Base-by-base conservation (phyloP, 805 yeast species). In the Saturnispora sekii region DNA sequence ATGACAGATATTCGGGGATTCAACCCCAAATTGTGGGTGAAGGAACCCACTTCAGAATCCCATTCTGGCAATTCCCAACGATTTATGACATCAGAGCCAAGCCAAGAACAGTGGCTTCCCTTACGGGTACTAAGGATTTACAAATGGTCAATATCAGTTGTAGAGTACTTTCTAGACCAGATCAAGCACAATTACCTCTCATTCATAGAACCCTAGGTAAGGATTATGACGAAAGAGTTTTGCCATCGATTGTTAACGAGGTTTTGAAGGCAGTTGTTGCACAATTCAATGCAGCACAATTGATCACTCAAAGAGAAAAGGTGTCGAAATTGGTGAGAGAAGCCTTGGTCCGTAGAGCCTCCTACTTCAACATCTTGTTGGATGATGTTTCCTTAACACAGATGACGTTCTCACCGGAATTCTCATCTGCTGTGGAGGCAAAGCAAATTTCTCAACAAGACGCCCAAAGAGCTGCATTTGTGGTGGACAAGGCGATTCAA, bases 141-240 rank as follows among this genome's bases (percentile, higher is more conserved):
- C 98, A 93, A 70, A 93, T 93, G 98, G 98, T 93, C 41, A 93
- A 88, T 65, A 90, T 93, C 60, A 90, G 97, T n/a, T 93, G 98
- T 66, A 82, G 98, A 70, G 98, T 93, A 21, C 75, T 93, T 56
- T 83, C 94, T 45, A 81, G 89, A 63, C 98, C 98, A 0, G 82
- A 84, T 46, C 74, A 87, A 28, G 64, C 66, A 43, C 78, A 87
- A 43, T 72, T 93, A 53, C 96, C 97, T 21, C 73, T 72, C 10
- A 85, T 93, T 53, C 93, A 77, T 69, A 80, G 97, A 61, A 93
- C 98, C 2, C 71, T 93, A 54, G 98, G 98, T 43, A 73, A 72
- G 44, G 97, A 93, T 64, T 93, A 90, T 66, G 98, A 93, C 61
- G 97, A 93, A 69, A 81, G 96, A 59, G 96, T 93, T 15, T 74